A percentile compares a stretch with the other conserved stretches of the same genome.
phyloP scores from a whole-genome alignment of 768 basidiomycete genomes.

The Auriculariales sp. region DNA sequence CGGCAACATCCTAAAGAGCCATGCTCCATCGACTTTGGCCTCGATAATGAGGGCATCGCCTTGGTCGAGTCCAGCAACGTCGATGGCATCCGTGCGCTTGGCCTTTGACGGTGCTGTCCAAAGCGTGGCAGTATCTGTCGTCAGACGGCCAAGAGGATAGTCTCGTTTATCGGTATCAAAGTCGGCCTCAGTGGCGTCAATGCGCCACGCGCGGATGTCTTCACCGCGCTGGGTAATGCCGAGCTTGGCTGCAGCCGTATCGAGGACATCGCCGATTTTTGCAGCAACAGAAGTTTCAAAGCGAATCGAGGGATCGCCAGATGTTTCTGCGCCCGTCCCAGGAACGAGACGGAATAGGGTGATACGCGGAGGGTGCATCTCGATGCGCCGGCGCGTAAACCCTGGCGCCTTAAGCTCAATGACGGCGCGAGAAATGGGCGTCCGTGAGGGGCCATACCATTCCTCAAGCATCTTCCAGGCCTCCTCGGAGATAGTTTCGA shows the following conservation, averaged over 20 bases:
- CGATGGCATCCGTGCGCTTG: constrained; percentile 28
- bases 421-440: constrained; percentile 50
- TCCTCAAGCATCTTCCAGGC: constrained; percentile 53
- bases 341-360: constrained; percentile 36
- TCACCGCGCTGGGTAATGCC: constrained; percentile 11
- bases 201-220: constrained; percentile 6
- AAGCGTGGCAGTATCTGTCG: neutral
- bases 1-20: constrained; percentile 29
- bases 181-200: constrained; percentile 6
- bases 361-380: constrained; percentile 57
- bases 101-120: constrained; percentile 22
- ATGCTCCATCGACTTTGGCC: constrained; percentile 39
- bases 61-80: constrained; percentile 20
- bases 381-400: constrained; percentile 38
- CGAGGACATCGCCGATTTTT: constrained; percentile 27
- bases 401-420: constrained; percentile 44
- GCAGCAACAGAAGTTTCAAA: constrained; percentile 38
- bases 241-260: constrained; percentile 3
- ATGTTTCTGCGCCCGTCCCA: constrained; percentile 13
- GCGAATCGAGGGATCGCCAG: constrained; percentile 18
- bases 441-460: constrained; percentile 60
- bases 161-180: constrained; percentile 13
- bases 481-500: constrained; percentile 58
- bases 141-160: constrained; percentile 6
- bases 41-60: constrained; percentile 73